These are phyloP conservation scores for Trametes polyzona DNA, from an alignment of 1,284 basidiomycete species.

Conservation along the genomic window DNA sequence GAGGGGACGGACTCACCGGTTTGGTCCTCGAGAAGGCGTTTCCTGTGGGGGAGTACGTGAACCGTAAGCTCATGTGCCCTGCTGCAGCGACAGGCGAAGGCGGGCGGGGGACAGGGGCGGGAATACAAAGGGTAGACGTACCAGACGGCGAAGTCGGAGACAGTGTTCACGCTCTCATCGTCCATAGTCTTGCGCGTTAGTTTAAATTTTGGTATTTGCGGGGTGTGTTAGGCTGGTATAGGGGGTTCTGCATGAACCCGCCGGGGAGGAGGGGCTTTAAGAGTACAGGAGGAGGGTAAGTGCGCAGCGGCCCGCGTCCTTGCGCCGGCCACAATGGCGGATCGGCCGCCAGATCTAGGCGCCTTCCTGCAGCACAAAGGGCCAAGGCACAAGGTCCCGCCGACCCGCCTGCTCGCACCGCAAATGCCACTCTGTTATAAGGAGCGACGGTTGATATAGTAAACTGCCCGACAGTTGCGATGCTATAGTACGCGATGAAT, in stretches of 20 bases:
- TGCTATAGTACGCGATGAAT: background rate
- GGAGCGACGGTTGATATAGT: no score
- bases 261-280: conserved; percentile 13
- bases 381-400: conserved; percentile 11
- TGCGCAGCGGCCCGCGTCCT: conserved; percentile 15
- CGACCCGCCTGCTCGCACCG: no score
- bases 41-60: conserved; percentile 27
- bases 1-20: conserved; percentile 32
- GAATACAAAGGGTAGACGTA: conserved; percentile 3
- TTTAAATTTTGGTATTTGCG: background rate
- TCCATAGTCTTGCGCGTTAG: conserved; percentile 26
- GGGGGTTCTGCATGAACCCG: conserved; percentile 17
- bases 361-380: conserved; percentile 11
- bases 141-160: conserved; percentile 28
- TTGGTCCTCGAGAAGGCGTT: conserved; percentile 37
- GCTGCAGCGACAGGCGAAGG: conserved; percentile 4
- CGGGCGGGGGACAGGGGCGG: background rate
- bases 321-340: conserved; percentile 18
- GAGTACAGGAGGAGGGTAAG: background rate
- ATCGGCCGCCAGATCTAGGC: conserved; percentile 21
- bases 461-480: background rate
- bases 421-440: no score
- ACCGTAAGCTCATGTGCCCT: conserved; percentile 7
- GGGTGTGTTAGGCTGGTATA: conserved; percentile 6
- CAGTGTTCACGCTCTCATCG: conserved; percentile 25